Conservation (phyloP, 2,329 filamentous ascomycete species). For the Grosmannia penicillata region DNA sequence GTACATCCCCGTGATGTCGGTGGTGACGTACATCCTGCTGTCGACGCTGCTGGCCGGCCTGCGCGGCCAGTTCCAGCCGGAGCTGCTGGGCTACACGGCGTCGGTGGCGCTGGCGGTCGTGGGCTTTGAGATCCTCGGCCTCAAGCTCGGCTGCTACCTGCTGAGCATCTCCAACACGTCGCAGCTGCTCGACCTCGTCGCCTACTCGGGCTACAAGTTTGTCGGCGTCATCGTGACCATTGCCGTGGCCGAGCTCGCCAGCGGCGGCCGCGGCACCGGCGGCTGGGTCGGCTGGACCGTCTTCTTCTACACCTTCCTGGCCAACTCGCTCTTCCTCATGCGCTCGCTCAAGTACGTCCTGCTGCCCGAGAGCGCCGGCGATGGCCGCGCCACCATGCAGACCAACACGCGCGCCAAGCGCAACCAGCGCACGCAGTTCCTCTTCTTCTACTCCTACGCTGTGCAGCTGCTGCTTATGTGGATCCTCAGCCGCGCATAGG, state of each 20-base stretch:
- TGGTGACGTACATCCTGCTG: conserved; percentile 93
- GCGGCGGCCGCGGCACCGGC: conserved; percentile 65
- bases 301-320: conserved; percentile 82
- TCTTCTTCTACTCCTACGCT: conserved; percentile 88
- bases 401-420: conserved; percentile 71
- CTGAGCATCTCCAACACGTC: conserved; percentile 87
- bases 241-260: conserved; percentile 61
- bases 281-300: conserved; percentile 80
- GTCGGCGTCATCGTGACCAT: conserved; percentile 90
- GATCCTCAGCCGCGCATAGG: conserved; percentile 40
- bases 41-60: conserved; percentile 83
- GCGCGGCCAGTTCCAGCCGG: conserved; percentile 82
- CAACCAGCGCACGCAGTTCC: conserved; percentile 77
- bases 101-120: conserved; percentile 73
- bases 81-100: conserved; percentile 80
- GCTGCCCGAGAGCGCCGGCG: conserved; percentile 63
- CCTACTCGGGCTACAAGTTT: conserved; percentile 97
- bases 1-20: conserved; percentile 97
- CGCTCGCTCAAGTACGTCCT: conserved; percentile 92
- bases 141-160: conserved; percentile 89
- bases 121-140: conserved; percentile 70
- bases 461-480: conserved; percentile 95
- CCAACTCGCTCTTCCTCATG: conserved; percentile 91
- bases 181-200: conserved; percentile 83
- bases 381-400: conserved; percentile 49